Evolutionary conservation across 495 filamentous ascomycete genomes (phyloP).

Genomic region (Barbatosphaeria neglecta): DNA sequence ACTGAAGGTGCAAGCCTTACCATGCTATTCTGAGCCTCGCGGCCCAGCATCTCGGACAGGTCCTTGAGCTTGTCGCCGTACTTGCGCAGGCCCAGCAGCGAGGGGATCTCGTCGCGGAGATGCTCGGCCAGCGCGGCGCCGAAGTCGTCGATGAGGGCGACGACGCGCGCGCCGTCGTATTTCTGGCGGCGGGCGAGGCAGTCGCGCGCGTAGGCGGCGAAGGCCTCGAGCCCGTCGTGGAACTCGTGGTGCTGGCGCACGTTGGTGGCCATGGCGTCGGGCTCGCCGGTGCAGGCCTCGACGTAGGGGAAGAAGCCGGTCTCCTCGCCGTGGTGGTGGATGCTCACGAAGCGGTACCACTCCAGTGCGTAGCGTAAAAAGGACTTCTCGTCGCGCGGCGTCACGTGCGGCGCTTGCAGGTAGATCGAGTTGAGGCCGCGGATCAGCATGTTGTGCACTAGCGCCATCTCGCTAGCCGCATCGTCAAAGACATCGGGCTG

Average conservation of each 20-base stretch:
- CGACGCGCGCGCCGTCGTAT: slow-evolving; percentile 22
- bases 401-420: slow-evolving; percentile 29
- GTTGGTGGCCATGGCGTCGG: slow-evolving; percentile 33
- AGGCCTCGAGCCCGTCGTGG: slow-evolving; percentile 20
- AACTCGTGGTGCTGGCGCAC: slow-evolving; percentile 36
- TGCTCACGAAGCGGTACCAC: slow-evolving; percentile 19
- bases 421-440: slow-evolving; percentile 41
- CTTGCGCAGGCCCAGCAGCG: slow-evolving; percentile 14
- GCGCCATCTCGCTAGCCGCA: slow-evolving; percentile 29
- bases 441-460: slow-evolving; percentile 34
- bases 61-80: slow-evolving; percentile 21
- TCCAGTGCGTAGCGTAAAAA: slow-evolving; percentile 25
- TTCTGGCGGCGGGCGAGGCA: slow-evolving; percentile 9
- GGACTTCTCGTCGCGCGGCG: slow-evolving; percentile 13
- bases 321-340: slow-evolving; percentile 36
- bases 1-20: background rate
- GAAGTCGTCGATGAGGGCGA: slow-evolving; percentile 31
- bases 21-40: slow-evolving; percentile 17
- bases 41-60: background rate
- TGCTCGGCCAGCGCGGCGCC: slow-evolving; percentile 22
- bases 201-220: slow-evolving; percentile 19
- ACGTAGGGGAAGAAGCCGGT: slow-evolving; percentile 29
- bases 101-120: slow-evolving; percentile 31
- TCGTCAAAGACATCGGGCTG: slow-evolving; percentile 16
- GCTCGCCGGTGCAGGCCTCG: slow-evolving; percentile 21